Base-by-base conservation (phyloP, 768 basidiomycete species). In the Melanogaster broomeanus region DNA sequence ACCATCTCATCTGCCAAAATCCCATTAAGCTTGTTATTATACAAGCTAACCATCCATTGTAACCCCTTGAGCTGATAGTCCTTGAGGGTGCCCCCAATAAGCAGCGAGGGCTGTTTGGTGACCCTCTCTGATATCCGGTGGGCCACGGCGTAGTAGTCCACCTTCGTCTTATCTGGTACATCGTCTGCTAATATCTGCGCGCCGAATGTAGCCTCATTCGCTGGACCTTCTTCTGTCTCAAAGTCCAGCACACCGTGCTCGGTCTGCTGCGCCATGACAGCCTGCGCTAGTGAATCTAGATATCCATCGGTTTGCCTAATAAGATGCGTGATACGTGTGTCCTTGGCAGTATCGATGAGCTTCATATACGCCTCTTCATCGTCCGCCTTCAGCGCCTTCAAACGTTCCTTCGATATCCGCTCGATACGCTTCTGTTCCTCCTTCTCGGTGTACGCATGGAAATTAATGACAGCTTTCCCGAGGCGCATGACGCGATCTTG, bases 321-420 rank as follows among this genome's bases (percentile, higher is more conserved):
- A 24, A 98, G 77, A 72, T 98, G 97, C 0, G 95, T 97, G 72
- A 99, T 98, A 71, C 97, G 89, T 10, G 96, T 98, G 63, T 99
- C 97, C 70, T 99, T 99, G 51, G 96, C 96, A 16, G 95, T 97
- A 69, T 98, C 97, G 63, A 99, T 92, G 62, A 99, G 88, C 67
- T 94, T 94, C 83, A 98, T 88, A 72, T 99, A 99, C n/a, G 93
- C 95, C 72, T 98, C 97, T 76, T 99, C 97, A 74, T 99, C 96
- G 65, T 98, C 95, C 25, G 90, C 90, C 73, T 96, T 94, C 60
- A 98, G 84, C 8, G 96, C 97, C 75, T 91, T 93, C 57, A 99
- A 75, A 90, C 95, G 93, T 70, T 98, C 97, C 76, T 98, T 98
- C 41, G 90, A 86, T 40, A 99, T 85, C 49, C 93, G 79, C 73